Evolutionary conservation across 805 yeast species (phyloP), one percentile per base, ranked within the genome.

Genomic region (Yarrowia sp.): DNA sequence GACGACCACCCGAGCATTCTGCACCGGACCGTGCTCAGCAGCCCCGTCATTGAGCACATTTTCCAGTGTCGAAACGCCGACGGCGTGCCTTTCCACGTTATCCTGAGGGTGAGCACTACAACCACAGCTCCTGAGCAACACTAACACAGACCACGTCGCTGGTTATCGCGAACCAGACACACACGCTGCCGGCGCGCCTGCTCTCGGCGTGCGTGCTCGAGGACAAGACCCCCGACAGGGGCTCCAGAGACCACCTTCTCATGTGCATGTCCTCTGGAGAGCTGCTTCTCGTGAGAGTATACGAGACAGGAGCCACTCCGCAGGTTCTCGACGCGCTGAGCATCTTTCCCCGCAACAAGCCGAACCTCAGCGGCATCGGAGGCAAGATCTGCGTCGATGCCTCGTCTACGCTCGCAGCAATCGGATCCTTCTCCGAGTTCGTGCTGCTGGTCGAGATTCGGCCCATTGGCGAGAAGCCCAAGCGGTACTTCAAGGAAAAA

Each of bases 1-100:
- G 51, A 44, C 56, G 38, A 47, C 31, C 38, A 47, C 22, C 39
- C 56, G 21, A 47, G 56, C 56, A 33, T 51, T 51, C 24, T 51
- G 42, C 58, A 51, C 58, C 31, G 42, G 8, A 51, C 29, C 38
- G 58, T 51, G 41, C 31, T 51, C 31, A 16, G 31, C 41, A 51
- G 58, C 16, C 58, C 58, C 14, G 58, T 51, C n/a, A 51, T 51
- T 24, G 42, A 51, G 58, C 42, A 51, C 42, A 51, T 51, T 24
- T 51, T 51, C 32, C 58, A 51, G 27, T 51, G 58, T 8, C 31
- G 58, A n/a, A 51, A 35, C 18, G 42, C 22, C 31, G 42, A 35
- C 10, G 58, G 58, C 6, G 58, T 51, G 21, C 58, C 58, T 2
- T 51, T 51, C 16, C 58, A 51, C 24, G 58, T 51, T 9, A 51